Percentiles rank a stretch among this genome's conserved stretches.
Evolutionary conservation across 2,329 filamentous ascomycete genomes (phyloP).

Genomic region (Davidsoniella virescens): DNA sequence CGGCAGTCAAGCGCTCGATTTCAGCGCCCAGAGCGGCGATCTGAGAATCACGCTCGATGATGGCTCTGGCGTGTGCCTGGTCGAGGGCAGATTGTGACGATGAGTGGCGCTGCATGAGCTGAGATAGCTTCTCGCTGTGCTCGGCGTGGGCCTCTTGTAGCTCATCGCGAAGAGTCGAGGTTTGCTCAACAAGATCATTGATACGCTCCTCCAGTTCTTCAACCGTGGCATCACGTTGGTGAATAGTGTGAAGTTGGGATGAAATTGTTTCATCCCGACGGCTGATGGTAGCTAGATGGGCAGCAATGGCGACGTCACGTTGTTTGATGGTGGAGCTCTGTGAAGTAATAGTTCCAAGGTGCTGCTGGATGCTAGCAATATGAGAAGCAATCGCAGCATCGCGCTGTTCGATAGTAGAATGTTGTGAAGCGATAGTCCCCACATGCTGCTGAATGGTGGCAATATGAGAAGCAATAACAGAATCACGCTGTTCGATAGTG

Average conservation of each 20-base stretch:
- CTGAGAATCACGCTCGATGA: conserved; percentile 2
- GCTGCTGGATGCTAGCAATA: too few relatives aligned
- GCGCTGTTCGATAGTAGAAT: too few relatives aligned
- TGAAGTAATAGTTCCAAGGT: too few relatives aligned
- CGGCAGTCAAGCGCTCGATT: conserved; percentile 5
- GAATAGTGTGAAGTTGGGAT: conserved; percentile 21
- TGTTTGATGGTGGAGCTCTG: too few relatives aligned
- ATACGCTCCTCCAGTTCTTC: conserved; percentile 30
- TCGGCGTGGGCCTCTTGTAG: conserved; percentile 23
- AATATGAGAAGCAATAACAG: too few relatives aligned
- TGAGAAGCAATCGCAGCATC: too few relatives aligned
- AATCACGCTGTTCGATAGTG: too few relatives aligned
- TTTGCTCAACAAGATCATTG: conserved; percentile 23
- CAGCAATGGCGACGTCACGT: too few relatives aligned
- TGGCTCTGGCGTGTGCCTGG: background rate
- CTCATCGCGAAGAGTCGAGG: conserved; percentile 24
- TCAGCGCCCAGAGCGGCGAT: conserved; percentile 5
- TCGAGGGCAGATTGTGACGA: background rate
- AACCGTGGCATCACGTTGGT: conserved; percentile 23
- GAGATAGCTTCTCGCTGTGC: conserved; percentile 19
- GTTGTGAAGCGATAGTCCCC: too few relatives aligned
- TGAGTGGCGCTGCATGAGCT: conserved; percentile 7
- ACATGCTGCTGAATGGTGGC: too few relatives aligned
- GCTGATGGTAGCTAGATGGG: too few relatives aligned
- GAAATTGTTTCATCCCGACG: conserved; percentile 16